Conservation (phyloP, 2,329 filamentous ascomycete genomes). For the Penicillium sp. region DNA sequence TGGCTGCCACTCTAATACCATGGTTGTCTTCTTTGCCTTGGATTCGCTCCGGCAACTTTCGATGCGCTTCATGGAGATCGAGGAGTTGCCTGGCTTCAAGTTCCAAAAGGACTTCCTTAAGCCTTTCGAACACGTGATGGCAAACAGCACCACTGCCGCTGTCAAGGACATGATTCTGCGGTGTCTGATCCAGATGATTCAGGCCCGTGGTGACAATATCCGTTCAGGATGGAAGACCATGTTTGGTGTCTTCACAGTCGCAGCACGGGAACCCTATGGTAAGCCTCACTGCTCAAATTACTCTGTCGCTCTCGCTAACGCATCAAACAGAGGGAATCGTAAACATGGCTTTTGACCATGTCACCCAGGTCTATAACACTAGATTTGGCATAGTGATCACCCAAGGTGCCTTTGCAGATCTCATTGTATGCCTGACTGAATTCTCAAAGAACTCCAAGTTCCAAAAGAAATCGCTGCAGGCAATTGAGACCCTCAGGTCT, state of each 20-base stretch:
- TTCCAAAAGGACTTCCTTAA: constrained; percentile 99
- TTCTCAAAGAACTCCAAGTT: constrained; percentile 99
- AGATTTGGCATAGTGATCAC: constrained; percentile 94
- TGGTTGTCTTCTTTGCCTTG: constrained; percentile 94
- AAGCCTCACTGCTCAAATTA: constrained; percentile 28
- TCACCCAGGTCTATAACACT: constrained; percentile 91
- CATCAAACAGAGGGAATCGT: constrained; percentile 74
- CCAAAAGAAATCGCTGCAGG: constrained; percentile 96
- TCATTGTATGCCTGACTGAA: constrained; percentile 94
- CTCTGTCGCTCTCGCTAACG: constrained; percentile 21
- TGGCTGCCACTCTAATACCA: constrained; percentile 92
- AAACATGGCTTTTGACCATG: constrained; percentile 94
- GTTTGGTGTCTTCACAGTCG: constrained; percentile 98
- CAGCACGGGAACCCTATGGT: constrained; percentile 83
- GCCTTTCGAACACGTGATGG: constrained; percentile 96
- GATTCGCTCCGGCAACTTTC: constrained; percentile 94
- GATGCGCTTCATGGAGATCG: constrained; percentile 98
- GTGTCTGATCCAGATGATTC: constrained; percentile 98
- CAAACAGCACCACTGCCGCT: constrained; percentile 83
- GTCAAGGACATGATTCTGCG: constrained; percentile 98
- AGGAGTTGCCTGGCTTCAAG: constrained; percentile 96
- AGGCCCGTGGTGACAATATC: constrained; percentile 93
- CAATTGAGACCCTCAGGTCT: constrained; percentile 90
- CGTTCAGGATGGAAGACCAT: constrained; percentile 98
- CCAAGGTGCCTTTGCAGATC: constrained; percentile 92